Evolutionary conservation across 768 basidiomycete genomes (phyloP).

Genomic region (Hypholoma sublateritium): DNA sequence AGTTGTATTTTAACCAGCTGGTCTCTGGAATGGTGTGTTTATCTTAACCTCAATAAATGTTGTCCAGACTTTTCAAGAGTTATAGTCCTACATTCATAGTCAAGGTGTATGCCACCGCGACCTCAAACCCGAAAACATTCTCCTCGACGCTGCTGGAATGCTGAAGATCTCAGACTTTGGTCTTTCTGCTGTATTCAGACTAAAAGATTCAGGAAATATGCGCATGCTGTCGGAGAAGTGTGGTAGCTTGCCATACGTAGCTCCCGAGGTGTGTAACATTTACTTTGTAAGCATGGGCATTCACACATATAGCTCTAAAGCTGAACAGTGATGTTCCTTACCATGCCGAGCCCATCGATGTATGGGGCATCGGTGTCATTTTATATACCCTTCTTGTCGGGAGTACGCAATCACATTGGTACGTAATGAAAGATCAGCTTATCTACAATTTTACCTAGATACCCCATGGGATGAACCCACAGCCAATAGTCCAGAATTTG

Average conservation of each 20-base stretch:
- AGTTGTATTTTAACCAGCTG: slow-evolving; percentile 87
- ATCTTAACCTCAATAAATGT: neutral
- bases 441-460: slow-evolving; percentile 44
- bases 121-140: slow-evolving; percentile 93
- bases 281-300: neutral
- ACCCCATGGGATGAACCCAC: slow-evolving; percentile 99
- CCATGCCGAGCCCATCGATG: slow-evolving; percentile 89
- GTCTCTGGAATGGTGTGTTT: slow-evolving; percentile 73
- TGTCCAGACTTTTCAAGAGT: neutral
- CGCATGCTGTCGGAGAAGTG: slow-evolving; percentile 78
- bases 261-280: slow-evolving; percentile 73
- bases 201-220: slow-evolving; percentile 79
- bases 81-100: slow-evolving; percentile 77
- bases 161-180: slow-evolving; percentile 98
- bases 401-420: slow-evolving; percentile 49
- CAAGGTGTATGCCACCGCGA: slow-evolving; percentile 96
- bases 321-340: slow-evolving; percentile 69
- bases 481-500: slow-evolving; percentile 71
- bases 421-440: neutral
- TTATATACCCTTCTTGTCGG: slow-evolving; percentile 88
- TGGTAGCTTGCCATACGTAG: slow-evolving; percentile 92
- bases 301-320: slow-evolving; percentile 33
- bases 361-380: slow-evolving; percentile 96
- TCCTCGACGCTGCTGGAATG: slow-evolving; percentile 78
- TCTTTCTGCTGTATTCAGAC: slow-evolving; percentile 83